Conservation (phyloP, 257 asterid species). For the Nicotiana tabacum region DNA sequence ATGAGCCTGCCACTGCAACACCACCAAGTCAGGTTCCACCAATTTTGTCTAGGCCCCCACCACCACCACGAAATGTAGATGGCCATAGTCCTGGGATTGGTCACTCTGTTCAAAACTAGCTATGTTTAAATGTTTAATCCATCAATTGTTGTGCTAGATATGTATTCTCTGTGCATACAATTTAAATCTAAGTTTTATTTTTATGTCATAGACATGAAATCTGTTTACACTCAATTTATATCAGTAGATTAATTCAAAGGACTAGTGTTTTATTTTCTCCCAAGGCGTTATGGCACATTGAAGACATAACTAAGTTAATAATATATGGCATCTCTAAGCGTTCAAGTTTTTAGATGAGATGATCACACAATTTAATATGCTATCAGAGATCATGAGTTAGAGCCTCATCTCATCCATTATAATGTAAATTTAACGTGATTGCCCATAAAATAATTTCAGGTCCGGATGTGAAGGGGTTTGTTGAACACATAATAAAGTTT, state of each 20-base stretch:
- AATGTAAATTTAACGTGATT: too few species aligned
- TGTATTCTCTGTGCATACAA: too few species aligned
- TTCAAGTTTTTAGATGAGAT: neutral
- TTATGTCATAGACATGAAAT: neutral
- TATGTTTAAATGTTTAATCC: too few species aligned
- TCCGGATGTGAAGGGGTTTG: too few species aligned
- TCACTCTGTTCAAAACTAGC: conserved; percentile 1
- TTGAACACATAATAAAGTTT: too few species aligned
- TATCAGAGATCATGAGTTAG: too few species aligned
- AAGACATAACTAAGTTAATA: neutral
- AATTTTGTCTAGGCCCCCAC: conserved; percentile 18
- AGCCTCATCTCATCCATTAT: too few species aligned
- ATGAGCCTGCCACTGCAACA: conserved; percentile 9
- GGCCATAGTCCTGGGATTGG: conserved; percentile 40
- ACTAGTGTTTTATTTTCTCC: neutral
- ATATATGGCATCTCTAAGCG: accelerated
- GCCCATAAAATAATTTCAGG: too few species aligned
- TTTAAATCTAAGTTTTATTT: neutral
- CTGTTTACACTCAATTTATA: neutral
- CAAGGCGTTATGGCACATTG: neutral
- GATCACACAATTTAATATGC: neutral
- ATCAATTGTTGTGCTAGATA: too few species aligned
- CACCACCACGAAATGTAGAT: conserved; percentile 41
- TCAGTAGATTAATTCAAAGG: neutral
- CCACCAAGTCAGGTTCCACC: neutral